Conservation (phyloP, 139 green algal species). For the Chlorella sp. region DNA sequence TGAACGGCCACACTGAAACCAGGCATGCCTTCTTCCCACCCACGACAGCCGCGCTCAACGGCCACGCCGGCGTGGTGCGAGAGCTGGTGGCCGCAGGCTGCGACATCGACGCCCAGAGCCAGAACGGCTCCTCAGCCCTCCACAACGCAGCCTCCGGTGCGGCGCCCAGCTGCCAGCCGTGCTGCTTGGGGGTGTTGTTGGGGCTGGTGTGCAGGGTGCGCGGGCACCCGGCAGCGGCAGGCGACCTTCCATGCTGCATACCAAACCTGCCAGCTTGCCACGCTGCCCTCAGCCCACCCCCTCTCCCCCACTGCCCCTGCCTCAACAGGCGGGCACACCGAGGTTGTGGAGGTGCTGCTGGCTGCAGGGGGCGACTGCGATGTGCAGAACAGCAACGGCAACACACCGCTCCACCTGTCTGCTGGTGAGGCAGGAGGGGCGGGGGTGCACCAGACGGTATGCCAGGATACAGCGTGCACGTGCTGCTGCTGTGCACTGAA, state of each 20-base stretch:
- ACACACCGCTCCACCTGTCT: constrained; percentile 62
- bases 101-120: constrained; percentile 43
- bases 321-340: constrained; percentile 76
- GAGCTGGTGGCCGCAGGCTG: constrained; percentile 37
- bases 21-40: neutral
- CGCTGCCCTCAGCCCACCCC: neutral
- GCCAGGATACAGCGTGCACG: no score
- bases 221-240: no score
- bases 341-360: constrained; percentile 37
- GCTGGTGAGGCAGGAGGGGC: neutral
- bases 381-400: constrained; percentile 65
- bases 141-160: constrained; percentile 51
- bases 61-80: constrained; percentile 44
- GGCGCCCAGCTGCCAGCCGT: neutral
- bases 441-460: no score
- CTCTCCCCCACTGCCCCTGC: neutral
- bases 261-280: no score
- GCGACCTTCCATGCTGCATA: no score
- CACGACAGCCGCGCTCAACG: constrained; percentile 52
- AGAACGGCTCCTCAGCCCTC: constrained; percentile 52
- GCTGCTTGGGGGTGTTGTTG: no score
- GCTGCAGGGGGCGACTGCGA: constrained; percentile 49
- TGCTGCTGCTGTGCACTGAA: no score
- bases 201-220: no score
- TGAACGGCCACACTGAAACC: neutral